phyloP scores from a whole-genome alignment of 1,284 basidiomycete species.

The Naganishia liquefaciens region DNA sequence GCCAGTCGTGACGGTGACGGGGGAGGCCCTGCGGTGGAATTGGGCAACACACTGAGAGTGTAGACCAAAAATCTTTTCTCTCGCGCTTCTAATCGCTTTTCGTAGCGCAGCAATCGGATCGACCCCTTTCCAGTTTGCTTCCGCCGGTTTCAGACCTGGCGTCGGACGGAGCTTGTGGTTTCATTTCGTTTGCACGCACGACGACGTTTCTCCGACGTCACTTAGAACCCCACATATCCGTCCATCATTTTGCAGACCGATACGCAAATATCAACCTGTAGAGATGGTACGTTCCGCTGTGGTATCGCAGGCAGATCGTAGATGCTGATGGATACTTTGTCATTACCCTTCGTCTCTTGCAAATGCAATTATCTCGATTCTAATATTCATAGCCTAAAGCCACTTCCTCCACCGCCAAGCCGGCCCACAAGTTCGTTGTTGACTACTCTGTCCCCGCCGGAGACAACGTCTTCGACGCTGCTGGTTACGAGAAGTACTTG shows the following conservation, averaged over 20 bases:
- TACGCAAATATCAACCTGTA: constrained; percentile 37
- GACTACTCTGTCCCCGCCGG: constrained; percentile 91
- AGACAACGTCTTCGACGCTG: constrained; percentile 88
- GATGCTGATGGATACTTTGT: constrained; percentile 24
- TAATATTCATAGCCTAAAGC: constrained; percentile 45
- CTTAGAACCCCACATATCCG: neutral
- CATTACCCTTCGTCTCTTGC: neutral
- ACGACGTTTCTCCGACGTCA: neutral
- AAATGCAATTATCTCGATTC: neutral
- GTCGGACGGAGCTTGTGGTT: neutral
- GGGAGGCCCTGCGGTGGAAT: neutral
- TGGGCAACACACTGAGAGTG: constrained; percentile 2
- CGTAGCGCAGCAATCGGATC: neutral
- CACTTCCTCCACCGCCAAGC: constrained; percentile 61
- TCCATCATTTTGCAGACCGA: constrained; percentile 38
- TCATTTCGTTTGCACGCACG: too few species aligned
- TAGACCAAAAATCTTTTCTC: neutral
- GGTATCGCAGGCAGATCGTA: neutral
- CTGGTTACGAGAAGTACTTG: constrained; percentile 88
- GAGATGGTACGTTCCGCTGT: constrained; percentile 33
- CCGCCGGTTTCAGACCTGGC: constrained; percentile 23
- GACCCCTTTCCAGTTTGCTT: neutral
- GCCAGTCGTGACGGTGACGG: constrained; percentile 1
- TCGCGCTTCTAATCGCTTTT: neutral
- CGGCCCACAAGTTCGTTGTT: constrained; percentile 82